Conservation (phyloP, 2,329 filamentous ascomycete genomes). For the Paracamarosporium sp. region DNA sequence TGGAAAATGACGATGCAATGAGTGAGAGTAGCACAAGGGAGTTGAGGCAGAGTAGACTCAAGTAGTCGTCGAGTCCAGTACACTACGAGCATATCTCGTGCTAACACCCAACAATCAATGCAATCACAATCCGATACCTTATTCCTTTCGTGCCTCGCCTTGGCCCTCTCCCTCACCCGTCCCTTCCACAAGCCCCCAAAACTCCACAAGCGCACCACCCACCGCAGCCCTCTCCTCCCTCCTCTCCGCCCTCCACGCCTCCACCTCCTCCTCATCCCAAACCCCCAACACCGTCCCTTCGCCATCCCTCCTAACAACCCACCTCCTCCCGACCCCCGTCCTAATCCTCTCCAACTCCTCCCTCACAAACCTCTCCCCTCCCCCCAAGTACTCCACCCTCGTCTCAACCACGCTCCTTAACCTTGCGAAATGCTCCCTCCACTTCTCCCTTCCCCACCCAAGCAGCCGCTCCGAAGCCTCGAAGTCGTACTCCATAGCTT, state of each 20-base stretch:
- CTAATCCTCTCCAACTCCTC: neutral
- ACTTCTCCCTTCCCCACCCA: neutral
- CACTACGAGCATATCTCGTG: too few relatives aligned
- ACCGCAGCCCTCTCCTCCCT: neutral
- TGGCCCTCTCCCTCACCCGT: neutral
- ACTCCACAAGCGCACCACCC: neutral
- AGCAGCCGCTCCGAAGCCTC: neutral
- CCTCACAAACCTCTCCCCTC: neutral
- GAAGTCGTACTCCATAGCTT: neutral
- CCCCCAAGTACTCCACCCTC: neutral
- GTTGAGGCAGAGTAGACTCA: neutral
- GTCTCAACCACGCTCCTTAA: too few relatives aligned
- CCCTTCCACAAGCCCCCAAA: neutral
- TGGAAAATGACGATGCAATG: neutral
- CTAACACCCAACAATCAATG: too few relatives aligned
- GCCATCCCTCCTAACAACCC: neutral
- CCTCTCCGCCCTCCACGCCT: neutral
- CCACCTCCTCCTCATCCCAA: constrained; percentile 15
- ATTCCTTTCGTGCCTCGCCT: too few relatives aligned
- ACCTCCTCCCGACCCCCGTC: neutral
- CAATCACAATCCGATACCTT: too few relatives aligned
- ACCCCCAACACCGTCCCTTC: neutral
- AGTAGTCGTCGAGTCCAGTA: too few relatives aligned
- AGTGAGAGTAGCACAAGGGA: neutral
- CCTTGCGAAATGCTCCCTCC: neutral